phyloP scores from a whole-genome alignment of 164 flowering plant species.

The Annona cherimola region DNA sequence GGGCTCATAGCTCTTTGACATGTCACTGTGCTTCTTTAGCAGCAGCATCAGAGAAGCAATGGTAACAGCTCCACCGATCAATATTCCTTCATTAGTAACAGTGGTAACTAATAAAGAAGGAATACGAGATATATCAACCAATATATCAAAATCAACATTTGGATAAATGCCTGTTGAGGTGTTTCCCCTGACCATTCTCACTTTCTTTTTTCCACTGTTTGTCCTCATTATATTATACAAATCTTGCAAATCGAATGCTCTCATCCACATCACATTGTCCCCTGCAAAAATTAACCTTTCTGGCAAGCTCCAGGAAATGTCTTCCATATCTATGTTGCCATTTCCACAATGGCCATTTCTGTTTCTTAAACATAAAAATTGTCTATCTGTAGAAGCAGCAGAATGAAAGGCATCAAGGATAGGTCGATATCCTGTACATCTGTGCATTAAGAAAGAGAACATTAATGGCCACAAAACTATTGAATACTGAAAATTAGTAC shows the following conservation, averaged over 20 bases:
- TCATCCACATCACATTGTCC: conserved; percentile 7
- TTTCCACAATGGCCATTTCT: background rate
- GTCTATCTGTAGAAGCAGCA: background rate
- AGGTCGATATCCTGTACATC: conserved; percentile 11
- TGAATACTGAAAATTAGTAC: background rate
- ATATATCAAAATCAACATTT: background rate
- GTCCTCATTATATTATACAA: conserved; percentile 5
- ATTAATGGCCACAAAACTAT: background rate
- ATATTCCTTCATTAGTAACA: background rate
- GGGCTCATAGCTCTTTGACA: conserved; percentile 6
- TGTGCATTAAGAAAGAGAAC: conserved; percentile 1
- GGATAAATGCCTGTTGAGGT: conserved; percentile 11
- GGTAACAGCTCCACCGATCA: conserved; percentile 8
- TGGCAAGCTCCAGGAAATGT: conserved; percentile 7
- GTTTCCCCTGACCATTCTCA: conserved; percentile 6
- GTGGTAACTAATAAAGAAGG: conserved; percentile 6
- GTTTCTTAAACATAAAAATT: background rate
- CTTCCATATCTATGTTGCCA: conserved; percentile 3
- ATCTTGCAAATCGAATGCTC: conserved; percentile 7
- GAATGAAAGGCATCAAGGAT: conserved; percentile 9
- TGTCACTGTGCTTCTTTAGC: conserved; percentile 6
- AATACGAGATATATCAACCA: conserved; percentile 8
- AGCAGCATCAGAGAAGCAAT: conserved; percentile 7
- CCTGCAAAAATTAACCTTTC: background rate
- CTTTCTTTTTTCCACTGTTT: conserved; percentile 6